Evolutionary conservation across 805 yeast genomes (phyloP).

Genomic region (Debaryomyces castellii): DNA sequence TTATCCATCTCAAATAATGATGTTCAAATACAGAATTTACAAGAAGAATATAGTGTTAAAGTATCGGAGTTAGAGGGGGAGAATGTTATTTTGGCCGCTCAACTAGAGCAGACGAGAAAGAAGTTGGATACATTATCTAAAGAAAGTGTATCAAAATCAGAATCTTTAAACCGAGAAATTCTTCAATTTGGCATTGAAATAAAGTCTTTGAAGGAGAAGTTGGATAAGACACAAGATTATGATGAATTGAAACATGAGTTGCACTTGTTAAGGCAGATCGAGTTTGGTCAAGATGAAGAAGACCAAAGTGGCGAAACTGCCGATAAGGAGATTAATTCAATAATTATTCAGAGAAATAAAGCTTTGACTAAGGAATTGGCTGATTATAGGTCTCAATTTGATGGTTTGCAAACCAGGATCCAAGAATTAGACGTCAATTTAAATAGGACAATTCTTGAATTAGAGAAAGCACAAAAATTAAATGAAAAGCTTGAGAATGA

Average conservation of each 20-base stretch:
- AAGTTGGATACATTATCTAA: slow-evolving; percentile 19
- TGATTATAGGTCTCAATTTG: slow-evolving; percentile 59
- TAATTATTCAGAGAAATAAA: slow-evolving; percentile 68
- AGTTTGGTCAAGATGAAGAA: slow-evolving; percentile 57
- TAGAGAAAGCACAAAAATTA: slow-evolving; percentile 41
- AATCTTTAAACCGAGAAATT: slow-evolving; percentile 45
- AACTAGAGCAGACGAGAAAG: slow-evolving; percentile 50
- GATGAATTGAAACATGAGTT: slow-evolving; percentile 79
- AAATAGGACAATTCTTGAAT: slow-evolving; percentile 30
- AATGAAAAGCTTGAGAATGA: slow-evolving; percentile 75
- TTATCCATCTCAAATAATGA: slow-evolving; percentile 55
- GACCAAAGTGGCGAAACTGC: slow-evolving; percentile 22
- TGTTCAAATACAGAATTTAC: slow-evolving; percentile 37
- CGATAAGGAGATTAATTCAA: slow-evolving; percentile 48
- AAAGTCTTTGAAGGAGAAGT: slow-evolving; percentile 46
- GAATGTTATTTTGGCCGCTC: slow-evolving; percentile 60
- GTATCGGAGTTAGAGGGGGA: slow-evolving; percentile 64
- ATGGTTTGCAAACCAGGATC: slow-evolving; percentile 42
- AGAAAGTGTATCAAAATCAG: slow-evolving; percentile 32
- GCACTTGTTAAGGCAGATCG: slow-evolving; percentile 67
- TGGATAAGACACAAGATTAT: slow-evolving; percentile 63
- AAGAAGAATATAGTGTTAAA: slow-evolving; percentile 44
- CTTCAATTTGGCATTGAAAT: slow-evolving; percentile 51
- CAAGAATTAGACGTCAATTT: slow-evolving; percentile 39
- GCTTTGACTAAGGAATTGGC: slow-evolving; percentile 70